Conservation (phyloP, 306 rosid genomes). For the Acacia crassicarpa region DNA sequence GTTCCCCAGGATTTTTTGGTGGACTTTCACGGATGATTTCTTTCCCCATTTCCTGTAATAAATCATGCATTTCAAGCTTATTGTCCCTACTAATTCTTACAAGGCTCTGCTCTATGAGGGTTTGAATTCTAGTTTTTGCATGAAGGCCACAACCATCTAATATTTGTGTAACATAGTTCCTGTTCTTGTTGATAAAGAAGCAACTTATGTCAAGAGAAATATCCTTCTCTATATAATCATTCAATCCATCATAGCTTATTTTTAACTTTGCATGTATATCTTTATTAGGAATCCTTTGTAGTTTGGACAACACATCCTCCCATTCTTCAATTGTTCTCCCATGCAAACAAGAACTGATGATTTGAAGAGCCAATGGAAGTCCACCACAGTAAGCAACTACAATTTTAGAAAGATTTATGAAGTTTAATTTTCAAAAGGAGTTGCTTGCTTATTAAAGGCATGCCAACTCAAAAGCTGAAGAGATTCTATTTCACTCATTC, state of each 20-base stretch:
- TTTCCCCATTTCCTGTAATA: constrained; percentile 35
- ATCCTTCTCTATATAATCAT: too few species aligned
- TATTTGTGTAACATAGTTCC: too few species aligned
- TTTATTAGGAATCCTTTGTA: too few species aligned
- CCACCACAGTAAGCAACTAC: not conserved
- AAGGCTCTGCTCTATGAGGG: constrained; percentile 11
- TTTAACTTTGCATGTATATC: too few species aligned
- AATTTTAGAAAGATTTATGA: not conserved
- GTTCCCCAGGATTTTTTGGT: not conserved
- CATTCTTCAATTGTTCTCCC: too few species aligned
- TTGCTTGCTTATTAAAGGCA: not conserved
- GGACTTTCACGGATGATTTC: constrained; percentile 15
- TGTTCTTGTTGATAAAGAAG: too few species aligned
- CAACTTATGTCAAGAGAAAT: too few species aligned
- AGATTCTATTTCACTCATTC: not conserved
- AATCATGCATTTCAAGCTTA: constrained; percentile 26
- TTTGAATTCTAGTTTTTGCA: constrained; percentile 1
- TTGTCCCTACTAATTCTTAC: constrained; percentile 3
- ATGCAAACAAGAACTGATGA: too few species aligned
- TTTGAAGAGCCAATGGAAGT: too few species aligned
- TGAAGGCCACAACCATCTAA: too few species aligned
- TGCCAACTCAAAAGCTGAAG: not conserved
- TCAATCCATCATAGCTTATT: too few species aligned
- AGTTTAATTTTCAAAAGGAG: not conserved
- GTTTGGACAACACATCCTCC: too few species aligned